These are phyloP conservation scores for Gnaphalium uliginosum DNA, from an alignment of 129 eudicot species.

Conservation along the genomic window DNA sequence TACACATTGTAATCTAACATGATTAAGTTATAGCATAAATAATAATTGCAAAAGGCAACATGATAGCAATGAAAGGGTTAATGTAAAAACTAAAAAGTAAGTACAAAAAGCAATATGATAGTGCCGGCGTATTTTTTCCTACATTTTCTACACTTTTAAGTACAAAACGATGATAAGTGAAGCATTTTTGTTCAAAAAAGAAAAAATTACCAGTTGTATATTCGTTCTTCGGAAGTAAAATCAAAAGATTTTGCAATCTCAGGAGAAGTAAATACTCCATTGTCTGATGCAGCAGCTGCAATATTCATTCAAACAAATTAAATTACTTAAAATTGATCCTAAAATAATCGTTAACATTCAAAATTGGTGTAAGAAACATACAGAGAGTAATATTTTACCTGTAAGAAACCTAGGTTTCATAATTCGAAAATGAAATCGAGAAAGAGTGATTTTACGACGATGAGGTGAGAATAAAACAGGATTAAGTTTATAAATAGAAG, in stretches of 20 bases:
- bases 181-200: background rate
- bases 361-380: background rate
- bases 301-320: constrained; percentile 2
- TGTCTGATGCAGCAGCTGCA: constrained; percentile 61
- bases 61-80: too few species aligned
- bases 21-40: background rate
- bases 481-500: constrained; percentile 55
- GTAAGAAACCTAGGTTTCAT: constrained; percentile 43
- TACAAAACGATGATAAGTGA: background rate
- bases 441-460: constrained; percentile 37
- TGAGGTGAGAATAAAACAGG: constrained; percentile 63
- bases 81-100: too few species aligned
- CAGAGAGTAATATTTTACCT: constrained; percentile 27
- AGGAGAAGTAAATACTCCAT: constrained; percentile 86
- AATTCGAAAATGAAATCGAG: constrained; percentile 35
- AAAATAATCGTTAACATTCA: too few species aligned
- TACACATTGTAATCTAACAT: background rate
- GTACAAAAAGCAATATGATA: too few species aligned
- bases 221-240: constrained; percentile 80
- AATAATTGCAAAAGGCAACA: too few species aligned
- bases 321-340: too few species aligned
- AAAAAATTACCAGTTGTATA: constrained; percentile 78
- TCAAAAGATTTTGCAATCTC: constrained; percentile 78
- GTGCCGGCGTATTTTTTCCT: background rate
- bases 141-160: background rate